A percentile compares a stretch with the other conserved stretches of the same genome.
These are phyloP conservation scores for Fragaria ananassa DNA, from an alignment of 306 rosid species.

Conservation along the genomic window DNA sequence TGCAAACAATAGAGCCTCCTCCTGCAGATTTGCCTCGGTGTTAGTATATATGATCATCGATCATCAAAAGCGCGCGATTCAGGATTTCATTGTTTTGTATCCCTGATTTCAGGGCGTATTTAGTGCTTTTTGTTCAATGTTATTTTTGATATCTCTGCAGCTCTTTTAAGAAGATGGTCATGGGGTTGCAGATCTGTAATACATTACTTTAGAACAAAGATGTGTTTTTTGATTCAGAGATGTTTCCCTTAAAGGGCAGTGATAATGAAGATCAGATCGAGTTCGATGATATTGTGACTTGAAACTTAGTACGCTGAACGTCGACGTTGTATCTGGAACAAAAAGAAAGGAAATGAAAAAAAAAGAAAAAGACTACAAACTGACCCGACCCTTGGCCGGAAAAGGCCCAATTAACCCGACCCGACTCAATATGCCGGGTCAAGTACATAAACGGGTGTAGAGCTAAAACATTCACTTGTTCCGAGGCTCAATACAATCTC, in stretches of 20 bases:
- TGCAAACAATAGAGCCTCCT: conserved; percentile 17
- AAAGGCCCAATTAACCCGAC: too few relatives aligned
- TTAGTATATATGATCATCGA: not conserved
- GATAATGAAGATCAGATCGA: not conserved
- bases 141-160: not conserved
- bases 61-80: not conserved
- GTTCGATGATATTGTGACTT: not conserved
- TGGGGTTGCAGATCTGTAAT: not conserved
- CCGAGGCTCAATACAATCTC: too few relatives aligned
- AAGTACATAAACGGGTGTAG: too few relatives aligned
- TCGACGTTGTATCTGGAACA: too few relatives aligned
- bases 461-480: not conserved
- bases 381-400: too few relatives aligned
- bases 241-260: not conserved
- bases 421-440: too few relatives aligned
- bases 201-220: not conserved
- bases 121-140: not conserved
- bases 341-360: too few relatives aligned
- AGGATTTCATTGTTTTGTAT: not conserved
- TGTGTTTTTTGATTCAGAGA: not conserved
- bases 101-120: not conserved
- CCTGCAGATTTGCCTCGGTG: conserved; percentile 20
- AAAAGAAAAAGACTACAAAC: too few relatives aligned
- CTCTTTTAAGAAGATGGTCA: not conserved
- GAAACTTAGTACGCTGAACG: too few relatives aligned